Conservation (phyloP, 2,329 filamentous ascomycete genomes). For the Aspergillus brunneoviolaceus region DNA sequence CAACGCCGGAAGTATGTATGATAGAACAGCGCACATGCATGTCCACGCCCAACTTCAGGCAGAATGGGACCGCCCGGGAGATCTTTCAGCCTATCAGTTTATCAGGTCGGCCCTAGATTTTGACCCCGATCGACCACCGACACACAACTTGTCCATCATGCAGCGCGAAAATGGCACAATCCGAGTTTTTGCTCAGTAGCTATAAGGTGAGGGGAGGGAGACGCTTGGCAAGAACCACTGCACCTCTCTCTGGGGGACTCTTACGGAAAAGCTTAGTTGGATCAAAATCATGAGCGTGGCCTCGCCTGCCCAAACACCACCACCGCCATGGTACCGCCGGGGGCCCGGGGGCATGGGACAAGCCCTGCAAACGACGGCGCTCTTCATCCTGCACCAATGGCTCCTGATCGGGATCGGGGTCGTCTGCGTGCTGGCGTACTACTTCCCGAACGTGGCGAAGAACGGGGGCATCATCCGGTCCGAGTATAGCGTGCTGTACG, state of each 20-base stretch:
- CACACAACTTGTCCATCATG: neutral
- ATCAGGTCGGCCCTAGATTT: slow-evolving; percentile 11
- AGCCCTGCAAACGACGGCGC: slow-evolving; percentile 20
- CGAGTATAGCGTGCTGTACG: slow-evolving; percentile 59
- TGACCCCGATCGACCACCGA: neutral
- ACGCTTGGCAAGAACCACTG: neutral
- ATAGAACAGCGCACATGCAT: neutral
- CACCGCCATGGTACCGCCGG: slow-evolving; percentile 5
- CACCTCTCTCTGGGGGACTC: neutral
- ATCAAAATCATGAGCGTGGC: neutral
- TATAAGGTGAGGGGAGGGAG: neutral
- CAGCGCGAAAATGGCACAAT: neutral
- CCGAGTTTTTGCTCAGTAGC: too few relatives aligned
- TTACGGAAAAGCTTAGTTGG: neutral
- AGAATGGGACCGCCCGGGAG: too few relatives aligned
- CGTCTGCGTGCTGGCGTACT: slow-evolving; percentile 53
- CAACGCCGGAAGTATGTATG: too few relatives aligned
- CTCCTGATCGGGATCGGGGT: slow-evolving; percentile 62
- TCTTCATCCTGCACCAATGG: slow-evolving; percentile 57
- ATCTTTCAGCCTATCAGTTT: slow-evolving; percentile 8
- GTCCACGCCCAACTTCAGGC: neutral
- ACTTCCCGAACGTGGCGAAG: slow-evolving; percentile 54
- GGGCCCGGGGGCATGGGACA: slow-evolving; percentile 11
- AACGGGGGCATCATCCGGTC: slow-evolving; percentile 43
- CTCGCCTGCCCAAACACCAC: neutral